Percentiles rank a stretch among this genome's conserved stretches.
Evolutionary conservation across 2,329 filamentous ascomycete genomes (phyloP).

Genomic region (Cladorrhinum sp.): DNA sequence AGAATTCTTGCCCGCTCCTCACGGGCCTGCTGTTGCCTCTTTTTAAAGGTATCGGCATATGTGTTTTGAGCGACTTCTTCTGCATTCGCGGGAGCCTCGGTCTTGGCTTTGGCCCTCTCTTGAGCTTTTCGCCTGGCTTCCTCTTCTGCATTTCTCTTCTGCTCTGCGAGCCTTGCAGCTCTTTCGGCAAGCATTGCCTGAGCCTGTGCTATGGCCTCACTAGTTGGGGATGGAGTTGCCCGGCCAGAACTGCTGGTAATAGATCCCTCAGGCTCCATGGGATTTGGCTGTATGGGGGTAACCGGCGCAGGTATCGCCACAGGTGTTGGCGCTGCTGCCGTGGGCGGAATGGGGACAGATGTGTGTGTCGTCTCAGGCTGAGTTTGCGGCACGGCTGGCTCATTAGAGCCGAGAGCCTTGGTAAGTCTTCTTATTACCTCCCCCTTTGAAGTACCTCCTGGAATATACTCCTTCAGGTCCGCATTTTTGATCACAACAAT

Average conservation of each 20-base stretch:
- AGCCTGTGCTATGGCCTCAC: conserved; percentile 22
- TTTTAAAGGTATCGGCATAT: conserved; percentile 56
- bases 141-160: conserved; percentile 45
- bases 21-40: conserved; percentile 61
- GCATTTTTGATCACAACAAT: conserved; percentile 78
- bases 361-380: neutral
- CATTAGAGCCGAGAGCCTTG: conserved; percentile 35
- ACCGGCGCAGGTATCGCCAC: conserved; percentile 16
- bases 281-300: conserved; percentile 1
- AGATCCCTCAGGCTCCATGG: neutral
- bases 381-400: conserved; percentile 1
- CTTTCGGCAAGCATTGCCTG: conserved; percentile 47
- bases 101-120: conserved; percentile 39
- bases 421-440: conserved; percentile 61
- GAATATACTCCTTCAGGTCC: conserved; percentile 72
- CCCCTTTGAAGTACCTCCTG: conserved; percentile 59
- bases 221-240: conserved; percentile 24
- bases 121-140: conserved; percentile 31
- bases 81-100: conserved; percentile 23
- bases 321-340: conserved; percentile 2
- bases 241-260: conserved; percentile 25
- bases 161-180: conserved; percentile 44
- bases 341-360: neutral
- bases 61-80: conserved; percentile 38
- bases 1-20: conserved; percentile 70